phyloP scores from a whole-genome alignment of 129 eudicot genomes.

The Saposhnikovia divaricata region DNA sequence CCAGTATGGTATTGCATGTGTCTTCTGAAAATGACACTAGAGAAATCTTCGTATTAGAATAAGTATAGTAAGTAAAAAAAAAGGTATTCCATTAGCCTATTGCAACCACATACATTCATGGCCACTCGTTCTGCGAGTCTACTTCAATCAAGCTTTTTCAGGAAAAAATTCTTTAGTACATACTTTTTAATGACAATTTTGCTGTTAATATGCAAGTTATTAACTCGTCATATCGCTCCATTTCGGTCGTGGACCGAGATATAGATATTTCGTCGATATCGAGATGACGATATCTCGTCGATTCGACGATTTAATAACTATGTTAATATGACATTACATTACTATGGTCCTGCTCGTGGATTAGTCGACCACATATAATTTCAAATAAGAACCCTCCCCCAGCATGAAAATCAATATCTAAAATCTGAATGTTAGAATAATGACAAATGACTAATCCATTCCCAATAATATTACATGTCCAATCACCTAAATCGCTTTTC shows the following conservation, averaged over 20 bases:
- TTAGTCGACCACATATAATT: background rate
- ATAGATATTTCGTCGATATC: too few species aligned
- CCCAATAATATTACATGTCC: background rate
- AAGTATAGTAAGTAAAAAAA: background rate
- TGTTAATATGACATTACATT: background rate
- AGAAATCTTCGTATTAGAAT: background rate
- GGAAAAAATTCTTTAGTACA: background rate
- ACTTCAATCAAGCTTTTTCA: background rate
- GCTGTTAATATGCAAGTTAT: too few species aligned
- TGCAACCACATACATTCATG: background rate
- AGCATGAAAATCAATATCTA: background rate
- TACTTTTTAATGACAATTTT: background rate
- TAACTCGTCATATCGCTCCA: too few species aligned
- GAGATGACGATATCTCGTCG: too few species aligned
- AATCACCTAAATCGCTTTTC: conserved; percentile 94
- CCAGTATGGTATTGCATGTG: background rate
- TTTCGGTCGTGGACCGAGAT: too few species aligned
- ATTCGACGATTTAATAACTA: too few species aligned
- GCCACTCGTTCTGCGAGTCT: background rate
- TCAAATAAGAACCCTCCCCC: background rate
- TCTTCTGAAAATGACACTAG: background rate
- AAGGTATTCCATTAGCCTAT: background rate
- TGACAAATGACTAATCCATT: background rate
- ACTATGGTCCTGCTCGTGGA: background rate
- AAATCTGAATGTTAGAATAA: background rate